Conservation (phyloP, 345 rosid genomes). For the Draba incana region DNA sequence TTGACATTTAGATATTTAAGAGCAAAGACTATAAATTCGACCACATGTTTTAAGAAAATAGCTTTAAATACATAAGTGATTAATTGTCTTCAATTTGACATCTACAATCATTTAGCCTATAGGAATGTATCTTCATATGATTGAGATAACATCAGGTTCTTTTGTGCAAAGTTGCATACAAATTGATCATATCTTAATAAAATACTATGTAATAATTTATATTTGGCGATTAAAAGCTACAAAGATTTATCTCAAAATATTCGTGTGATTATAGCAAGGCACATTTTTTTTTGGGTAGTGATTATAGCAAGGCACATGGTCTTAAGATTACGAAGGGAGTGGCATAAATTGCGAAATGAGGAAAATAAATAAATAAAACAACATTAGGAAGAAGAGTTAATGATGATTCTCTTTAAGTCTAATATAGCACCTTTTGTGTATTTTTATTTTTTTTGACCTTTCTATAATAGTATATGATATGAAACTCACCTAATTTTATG, state of each 20-base stretch:
- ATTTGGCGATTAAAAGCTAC: background rate
- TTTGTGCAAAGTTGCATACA: background rate
- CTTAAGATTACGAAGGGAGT: slow-evolving; percentile 6
- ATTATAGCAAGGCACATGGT: slow-evolving; percentile 36
- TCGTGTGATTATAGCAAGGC: slow-evolving; percentile 31
- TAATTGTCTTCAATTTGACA: background rate
- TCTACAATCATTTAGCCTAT: background rate
- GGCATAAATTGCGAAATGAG: slow-evolving; percentile 15
- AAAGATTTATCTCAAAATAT: background rate
- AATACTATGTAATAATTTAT: background rate
- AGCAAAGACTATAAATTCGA: background rate
- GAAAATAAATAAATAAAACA: slow-evolving; percentile 8
- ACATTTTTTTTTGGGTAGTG: no score
- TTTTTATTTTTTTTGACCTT: background rate
- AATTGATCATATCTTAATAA: background rate
- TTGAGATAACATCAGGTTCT: slow-evolving; percentile 12
- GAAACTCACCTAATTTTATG: slow-evolving; percentile 14
- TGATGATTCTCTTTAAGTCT: slow-evolving; percentile 22
- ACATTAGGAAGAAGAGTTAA: slow-evolving; percentile 11
- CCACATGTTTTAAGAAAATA: background rate
- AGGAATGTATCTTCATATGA: background rate
- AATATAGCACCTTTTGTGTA: slow-evolving; percentile 11
- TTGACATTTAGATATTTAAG: background rate
- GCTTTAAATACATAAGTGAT: background rate
- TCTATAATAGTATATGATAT: background rate